Evolutionary conservation across 1,284 basidiomycete genomes (phyloP).

Genomic region (Cryptococcus jaspeensis): DNA sequence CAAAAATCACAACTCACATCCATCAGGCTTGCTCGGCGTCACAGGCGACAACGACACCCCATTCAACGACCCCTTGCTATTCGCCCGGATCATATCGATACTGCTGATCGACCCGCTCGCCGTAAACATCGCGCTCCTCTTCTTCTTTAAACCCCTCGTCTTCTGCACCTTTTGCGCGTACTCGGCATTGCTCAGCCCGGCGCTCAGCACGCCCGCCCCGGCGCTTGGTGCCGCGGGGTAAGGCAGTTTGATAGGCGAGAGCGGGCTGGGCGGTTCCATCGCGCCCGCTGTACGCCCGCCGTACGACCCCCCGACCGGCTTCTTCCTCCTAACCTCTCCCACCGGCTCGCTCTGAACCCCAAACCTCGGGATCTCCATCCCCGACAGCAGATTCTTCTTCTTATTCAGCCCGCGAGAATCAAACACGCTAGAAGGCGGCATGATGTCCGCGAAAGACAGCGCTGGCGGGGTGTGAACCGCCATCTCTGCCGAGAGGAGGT

Average conservation of each 20-base stretch:
- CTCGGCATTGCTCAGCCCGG: constrained; percentile 15
- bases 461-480: constrained; percentile 32
- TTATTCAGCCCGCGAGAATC: constrained; percentile 48
- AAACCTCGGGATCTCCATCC: constrained; percentile 35
- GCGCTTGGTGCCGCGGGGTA: background rate
- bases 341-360: constrained; percentile 18
- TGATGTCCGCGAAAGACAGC: constrained; percentile 41
- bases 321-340: constrained; percentile 12
- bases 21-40: constrained; percentile 40
- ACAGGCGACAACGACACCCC: constrained; percentile 29
- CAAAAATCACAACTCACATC: constrained; percentile 16
- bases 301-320: constrained; percentile 6
- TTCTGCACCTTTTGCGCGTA: constrained; percentile 23
- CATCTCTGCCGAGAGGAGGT: constrained; percentile 16
- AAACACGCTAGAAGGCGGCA: constrained; percentile 49
- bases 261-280: constrained; percentile 16
- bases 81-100: constrained; percentile 27
- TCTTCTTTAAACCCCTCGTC: constrained; percentile 44
- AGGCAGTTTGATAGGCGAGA: constrained; percentile 17
- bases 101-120: constrained; percentile 36
- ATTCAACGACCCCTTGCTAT: constrained; percentile 15
- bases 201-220: background rate
- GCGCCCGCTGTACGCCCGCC: background rate
- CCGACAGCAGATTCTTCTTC: constrained; percentile 38
- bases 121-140: constrained; percentile 47